A percentile compares a stretch with the other conserved stretches of the same genome.
Evolutionary conservation across 768 basidiomycete species (phyloP).

Genomic region (Lentinula sp.): DNA sequence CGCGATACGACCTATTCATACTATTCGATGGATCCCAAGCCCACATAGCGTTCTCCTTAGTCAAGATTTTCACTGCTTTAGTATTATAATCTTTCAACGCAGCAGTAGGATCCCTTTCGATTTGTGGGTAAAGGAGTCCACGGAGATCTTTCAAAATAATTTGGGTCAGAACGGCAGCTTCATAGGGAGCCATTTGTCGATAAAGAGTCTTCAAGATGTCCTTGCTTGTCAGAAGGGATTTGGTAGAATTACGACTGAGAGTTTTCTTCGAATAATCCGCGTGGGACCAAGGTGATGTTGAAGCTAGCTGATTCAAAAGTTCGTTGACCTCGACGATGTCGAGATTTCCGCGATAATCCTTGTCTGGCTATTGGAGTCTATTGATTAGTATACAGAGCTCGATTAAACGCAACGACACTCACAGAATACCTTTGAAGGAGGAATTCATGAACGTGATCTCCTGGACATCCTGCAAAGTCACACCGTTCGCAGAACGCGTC

Average conservation of each 20-base stretch:
- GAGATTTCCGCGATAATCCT: constrained; percentile 29
- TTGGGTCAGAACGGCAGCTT: constrained; percentile 71
- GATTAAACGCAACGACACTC: constrained; percentile 8
- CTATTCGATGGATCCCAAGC: constrained; percentile 60
- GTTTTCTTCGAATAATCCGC: constrained; percentile 31
- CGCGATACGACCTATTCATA: constrained; percentile 48
- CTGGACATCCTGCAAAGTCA: constrained; percentile 60
- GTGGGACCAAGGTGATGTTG: constrained; percentile 57
- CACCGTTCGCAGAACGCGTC: constrained; percentile 23
- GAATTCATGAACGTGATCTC: constrained; percentile 51
- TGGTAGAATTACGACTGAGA: constrained; percentile 21
- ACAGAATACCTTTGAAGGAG: constrained; percentile 35
- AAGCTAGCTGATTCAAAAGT: constrained; percentile 72
- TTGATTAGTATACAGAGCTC: constrained; percentile 12
- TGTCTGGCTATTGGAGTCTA: constrained; percentile 2
- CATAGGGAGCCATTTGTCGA: constrained; percentile 49
- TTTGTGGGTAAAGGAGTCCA: constrained; percentile 70
- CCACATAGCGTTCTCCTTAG: constrained; percentile 59
- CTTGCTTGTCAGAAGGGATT: not conserved
- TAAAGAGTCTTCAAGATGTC: constrained; percentile 38
- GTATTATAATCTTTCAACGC: constrained; percentile 54
- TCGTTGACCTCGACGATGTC: constrained; percentile 49
- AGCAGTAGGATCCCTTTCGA: constrained; percentile 39
- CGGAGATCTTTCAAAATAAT: constrained; percentile 85
- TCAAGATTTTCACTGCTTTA: constrained; percentile 48